Evolutionary conservation across 1,284 basidiomycete genomes (phyloP).

Genomic region (Rhodotorula sp.): DNA sequence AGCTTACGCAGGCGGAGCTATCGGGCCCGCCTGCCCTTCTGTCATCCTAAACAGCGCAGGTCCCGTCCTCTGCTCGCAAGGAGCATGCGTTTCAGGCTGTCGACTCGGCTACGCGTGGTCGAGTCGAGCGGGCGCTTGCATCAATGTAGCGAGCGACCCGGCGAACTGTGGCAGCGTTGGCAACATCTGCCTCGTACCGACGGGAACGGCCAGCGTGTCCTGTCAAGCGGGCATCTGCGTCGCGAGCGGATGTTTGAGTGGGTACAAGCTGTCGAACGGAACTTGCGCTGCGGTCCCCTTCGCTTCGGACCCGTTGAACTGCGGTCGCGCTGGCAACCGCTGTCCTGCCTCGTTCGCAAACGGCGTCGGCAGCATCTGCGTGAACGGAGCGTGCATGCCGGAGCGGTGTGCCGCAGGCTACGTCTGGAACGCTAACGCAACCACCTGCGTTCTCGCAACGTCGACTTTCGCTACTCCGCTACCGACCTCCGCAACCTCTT

Average conservation of each 20-base stretch:
- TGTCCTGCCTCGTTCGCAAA: constrained; percentile 14
- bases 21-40: constrained; percentile 9
- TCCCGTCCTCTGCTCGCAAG: background rate
- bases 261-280: background rate
- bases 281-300: background rate
- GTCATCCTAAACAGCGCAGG: constrained; percentile 1
- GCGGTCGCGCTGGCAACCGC: constrained; percentile 9
- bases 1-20: background rate
- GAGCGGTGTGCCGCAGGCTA: background rate
- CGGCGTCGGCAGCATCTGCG: constrained; percentile 7
- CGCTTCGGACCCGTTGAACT: constrained; percentile 7
- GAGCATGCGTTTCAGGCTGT: constrained; percentile 9
- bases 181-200: background rate
- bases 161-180: constrained; percentile 11
- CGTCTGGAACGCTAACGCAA: background rate
- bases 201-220: background rate
- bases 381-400: background rate
- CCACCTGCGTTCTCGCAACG: background rate
- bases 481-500: background rate
- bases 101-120: background rate
- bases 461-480: background rate
- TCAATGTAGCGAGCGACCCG: constrained; percentile 4
- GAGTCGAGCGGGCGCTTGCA: background rate
- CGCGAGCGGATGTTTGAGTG: background rate
- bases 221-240: background rate